Evolutionary conservation across 2,329 filamentous ascomycete genomes (phyloP).

Genomic region (Cylindrodendrum hubeiense): DNA sequence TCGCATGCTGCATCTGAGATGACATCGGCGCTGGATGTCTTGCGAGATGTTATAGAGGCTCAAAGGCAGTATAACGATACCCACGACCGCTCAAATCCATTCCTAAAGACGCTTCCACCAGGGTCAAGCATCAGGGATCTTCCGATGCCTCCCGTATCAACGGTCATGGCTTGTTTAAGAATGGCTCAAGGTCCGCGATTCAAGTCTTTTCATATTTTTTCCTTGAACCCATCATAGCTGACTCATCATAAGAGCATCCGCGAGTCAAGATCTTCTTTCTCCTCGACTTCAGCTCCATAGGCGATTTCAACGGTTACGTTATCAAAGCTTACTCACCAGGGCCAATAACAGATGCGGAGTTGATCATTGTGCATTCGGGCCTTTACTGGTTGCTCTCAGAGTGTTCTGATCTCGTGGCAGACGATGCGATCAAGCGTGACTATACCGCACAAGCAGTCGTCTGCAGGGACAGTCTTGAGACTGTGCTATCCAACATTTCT

Average conservation of each 20-base stretch:
- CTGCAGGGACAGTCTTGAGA: slow-evolving; percentile 35
- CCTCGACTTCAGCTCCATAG: slow-evolving; percentile 10
- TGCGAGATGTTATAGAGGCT: slow-evolving; percentile 18
- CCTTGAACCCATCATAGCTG: not conserved
- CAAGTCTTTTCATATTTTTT: no score
- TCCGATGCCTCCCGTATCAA: not conserved
- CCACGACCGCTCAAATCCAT: not conserved
- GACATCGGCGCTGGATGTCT: slow-evolving; percentile 23
- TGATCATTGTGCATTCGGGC: slow-evolving; percentile 34
- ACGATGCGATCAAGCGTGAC: slow-evolving; percentile 17
- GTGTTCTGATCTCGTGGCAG: slow-evolving; percentile 18
- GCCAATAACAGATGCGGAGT: slow-evolving; percentile 23
- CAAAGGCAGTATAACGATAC: slow-evolving; percentile 17
- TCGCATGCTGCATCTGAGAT: slow-evolving; percentile 32
- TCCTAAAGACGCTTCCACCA: not conserved
- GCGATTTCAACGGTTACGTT: slow-evolving; percentile 32
- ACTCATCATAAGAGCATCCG: not conserved
- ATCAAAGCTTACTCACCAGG: slow-evolving; percentile 34
- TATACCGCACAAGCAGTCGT: slow-evolving; percentile 23
- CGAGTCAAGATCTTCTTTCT: slow-evolving; percentile 21
- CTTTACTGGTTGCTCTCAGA: slow-evolving; percentile 36
- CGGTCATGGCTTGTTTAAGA: not conserved
- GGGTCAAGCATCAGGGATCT: not conserved
- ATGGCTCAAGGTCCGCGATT: not conserved
- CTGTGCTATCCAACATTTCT: slow-evolving; percentile 28